A percentile compares a stretch with the other conserved stretches of the same genome.
Conservation (phyloP, 2,329 filamentous ascomycete genomes). For the Aspergillus quadrilineatus region DNA sequence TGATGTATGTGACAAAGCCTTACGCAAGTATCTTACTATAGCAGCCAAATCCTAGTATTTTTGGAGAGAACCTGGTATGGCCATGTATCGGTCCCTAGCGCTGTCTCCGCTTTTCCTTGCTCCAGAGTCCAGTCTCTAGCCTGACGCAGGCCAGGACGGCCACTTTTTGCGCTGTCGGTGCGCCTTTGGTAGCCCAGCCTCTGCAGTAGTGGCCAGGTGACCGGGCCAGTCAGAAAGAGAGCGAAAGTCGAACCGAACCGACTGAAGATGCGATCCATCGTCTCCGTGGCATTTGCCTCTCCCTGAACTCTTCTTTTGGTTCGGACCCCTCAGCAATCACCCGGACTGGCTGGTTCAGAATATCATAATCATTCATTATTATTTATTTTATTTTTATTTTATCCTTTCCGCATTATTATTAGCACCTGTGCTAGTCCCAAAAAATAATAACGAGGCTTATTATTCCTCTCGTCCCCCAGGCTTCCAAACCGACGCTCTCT, state of each 20-base stretch:
- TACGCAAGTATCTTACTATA: neutral
- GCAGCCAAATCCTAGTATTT: neutral
- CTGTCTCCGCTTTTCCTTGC: constrained; percentile 21
- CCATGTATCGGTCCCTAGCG: constrained; percentile 18
- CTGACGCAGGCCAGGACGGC: neutral
- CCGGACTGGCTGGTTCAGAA: constrained; percentile 14
- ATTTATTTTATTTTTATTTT: constrained; percentile 16
- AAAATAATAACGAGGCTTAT: constrained; percentile 16
- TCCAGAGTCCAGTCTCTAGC: neutral
- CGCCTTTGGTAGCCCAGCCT: constrained; percentile 14
- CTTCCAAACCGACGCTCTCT: constrained; percentile 11
- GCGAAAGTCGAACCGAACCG: constrained; percentile 2
- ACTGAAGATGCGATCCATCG: constrained; percentile 15
- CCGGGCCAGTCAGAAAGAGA: constrained; percentile 1
- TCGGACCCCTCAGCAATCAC: constrained; percentile 13
- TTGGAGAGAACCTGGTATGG: neutral
- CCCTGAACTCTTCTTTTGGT: constrained; percentile 24
- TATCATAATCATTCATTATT: constrained; percentile 15
- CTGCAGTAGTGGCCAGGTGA: constrained; percentile 7
- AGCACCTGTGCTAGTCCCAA: constrained; percentile 12
- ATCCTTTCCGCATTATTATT: constrained; percentile 16
- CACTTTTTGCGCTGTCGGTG: constrained; percentile 1
- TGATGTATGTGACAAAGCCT: neutral
- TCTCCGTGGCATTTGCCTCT: constrained; percentile 19
- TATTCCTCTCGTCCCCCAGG: constrained; percentile 11